Evolutionary conservation across 306 rosid species (phyloP).

Genomic region (Glycyrrhiza uralensis): DNA sequence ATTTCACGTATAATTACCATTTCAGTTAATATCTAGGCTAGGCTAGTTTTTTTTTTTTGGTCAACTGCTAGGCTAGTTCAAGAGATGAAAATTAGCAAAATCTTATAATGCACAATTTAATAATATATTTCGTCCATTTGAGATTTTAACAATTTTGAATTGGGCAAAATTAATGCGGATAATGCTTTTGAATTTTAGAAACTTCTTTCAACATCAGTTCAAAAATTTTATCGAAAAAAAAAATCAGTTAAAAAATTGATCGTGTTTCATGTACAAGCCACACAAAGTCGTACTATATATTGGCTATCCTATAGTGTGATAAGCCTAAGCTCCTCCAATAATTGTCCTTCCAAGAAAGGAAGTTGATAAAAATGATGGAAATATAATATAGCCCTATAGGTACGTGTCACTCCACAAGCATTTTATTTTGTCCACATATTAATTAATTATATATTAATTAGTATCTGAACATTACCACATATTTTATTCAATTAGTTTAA

Average conservation of each 20-base stretch:
- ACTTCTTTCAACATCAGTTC: neutral
- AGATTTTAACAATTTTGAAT: neutral
- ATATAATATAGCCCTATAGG: neutral
- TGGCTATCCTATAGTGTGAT: neutral
- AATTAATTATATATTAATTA: too few species aligned
- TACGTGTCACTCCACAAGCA: conserved; percentile 38
- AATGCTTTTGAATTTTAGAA: neutral
- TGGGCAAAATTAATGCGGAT: neutral
- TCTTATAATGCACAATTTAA: too few species aligned
- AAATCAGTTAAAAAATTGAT: too few species aligned
- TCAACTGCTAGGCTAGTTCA: too few species aligned
- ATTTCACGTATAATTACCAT: too few species aligned
- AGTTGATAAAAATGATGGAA: neutral
- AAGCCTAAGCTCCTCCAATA: conserved; percentile 6
- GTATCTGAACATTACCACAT: neutral
- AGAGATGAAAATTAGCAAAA: too few species aligned
- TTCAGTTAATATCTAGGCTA: too few species aligned
- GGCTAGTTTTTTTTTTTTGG: too few species aligned
- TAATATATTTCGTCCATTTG: too few species aligned
- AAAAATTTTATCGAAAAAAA: too few species aligned
- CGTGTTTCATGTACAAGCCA: neutral
- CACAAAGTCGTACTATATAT: neutral
- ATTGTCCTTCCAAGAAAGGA: neutral
- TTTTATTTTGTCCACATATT: too few species aligned
- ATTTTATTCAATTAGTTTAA: too few species aligned